Base-by-base conservation (phyloP, 139 green algal genomes). In the Coelastrella sp. region DNA sequence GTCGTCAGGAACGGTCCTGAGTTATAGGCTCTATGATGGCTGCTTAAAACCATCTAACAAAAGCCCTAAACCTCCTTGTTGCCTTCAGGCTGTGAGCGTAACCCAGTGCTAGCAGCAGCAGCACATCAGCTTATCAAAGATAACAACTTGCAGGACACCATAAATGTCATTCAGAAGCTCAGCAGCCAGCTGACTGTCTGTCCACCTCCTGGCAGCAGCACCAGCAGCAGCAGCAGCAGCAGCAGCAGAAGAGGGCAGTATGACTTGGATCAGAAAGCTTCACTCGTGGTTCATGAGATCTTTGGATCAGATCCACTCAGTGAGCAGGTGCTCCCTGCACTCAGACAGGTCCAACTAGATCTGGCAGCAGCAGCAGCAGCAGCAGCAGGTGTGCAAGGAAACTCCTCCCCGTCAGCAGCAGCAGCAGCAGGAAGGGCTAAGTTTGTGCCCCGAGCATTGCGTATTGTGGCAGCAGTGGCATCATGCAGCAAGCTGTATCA, bases 281-380 rank as follows among this genome's bases (percentile, higher is more conserved):
- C 24, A 0, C 57, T 94, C 11, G 84, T 94, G 60, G 61, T 94
- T 17, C 92, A 94, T 49, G 92, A 94, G 87, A 90, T 94, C 25
- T 94, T 94, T 72, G 92, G 92, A 8, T 91, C 87, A 14, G 92
- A 94, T 84, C 92, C 92, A 7, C 87, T 94, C 1, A 89, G 73
- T 14, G 92, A 94, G 56, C 90, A 93, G 25, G 90, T 94, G 75
- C 87, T 94, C 61, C 87, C 92, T 82, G 87, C 60, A n/a, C 61
- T 94, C 83, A 75, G 59, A 19, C 82, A 92, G 6, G 92, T 92
- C 22, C 87, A 92, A 82, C 82, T 91, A 81, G n/a, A 63, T 22
- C 72, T 75, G 22, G 72, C 70, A 75, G 70, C 58, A 57, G 56
- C 72, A 73, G 63, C 63, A 80, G 83, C 83, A 88, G 66, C 27